phyloP scores from a whole-genome alignment of 2,329 filamentous ascomycete genomes.

The Chaetomiaceae sp. region DNA sequence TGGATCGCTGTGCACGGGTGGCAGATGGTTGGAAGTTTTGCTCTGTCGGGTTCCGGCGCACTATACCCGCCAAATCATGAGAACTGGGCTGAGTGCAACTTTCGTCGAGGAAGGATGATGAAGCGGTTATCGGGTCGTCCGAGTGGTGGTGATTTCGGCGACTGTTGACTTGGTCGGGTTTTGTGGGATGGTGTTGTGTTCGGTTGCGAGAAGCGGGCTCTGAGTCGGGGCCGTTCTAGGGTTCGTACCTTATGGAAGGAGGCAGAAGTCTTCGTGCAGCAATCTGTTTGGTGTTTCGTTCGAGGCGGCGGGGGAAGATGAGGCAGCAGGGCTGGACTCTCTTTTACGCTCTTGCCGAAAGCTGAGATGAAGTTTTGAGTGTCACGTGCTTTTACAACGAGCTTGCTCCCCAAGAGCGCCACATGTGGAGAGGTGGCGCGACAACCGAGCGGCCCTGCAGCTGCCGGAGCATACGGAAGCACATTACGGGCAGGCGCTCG shows the following conservation, averaged over 20 bases:
- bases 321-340: constrained; percentile 15
- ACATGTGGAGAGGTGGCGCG: too few species aligned
- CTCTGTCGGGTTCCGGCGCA: not conserved
- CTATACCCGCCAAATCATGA: constrained; percentile 9
- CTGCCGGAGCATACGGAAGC: too few species aligned
- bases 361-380: constrained; percentile 2
- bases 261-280: not conserved
- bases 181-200: not conserved
- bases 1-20: not conserved
- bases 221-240: not conserved
- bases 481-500: too few species aligned
- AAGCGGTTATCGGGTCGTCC: not conserved
- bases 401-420: too few species aligned
- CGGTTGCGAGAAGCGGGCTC: not conserved
- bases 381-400: too few species aligned
- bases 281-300: constrained; percentile 1
- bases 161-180: not conserved
- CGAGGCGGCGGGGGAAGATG: constrained; percentile 13
- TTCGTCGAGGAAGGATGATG: not conserved
- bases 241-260: not conserved
- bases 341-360: constrained; percentile 13
- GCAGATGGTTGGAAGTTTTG: not conserved
- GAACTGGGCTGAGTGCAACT: not conserved
- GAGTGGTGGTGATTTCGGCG: not conserved
- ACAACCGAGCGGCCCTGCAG: too few species aligned